Conservation (phyloP, 2,329 filamentous ascomycete species). For the Arthrocladium fulminans region DNA sequence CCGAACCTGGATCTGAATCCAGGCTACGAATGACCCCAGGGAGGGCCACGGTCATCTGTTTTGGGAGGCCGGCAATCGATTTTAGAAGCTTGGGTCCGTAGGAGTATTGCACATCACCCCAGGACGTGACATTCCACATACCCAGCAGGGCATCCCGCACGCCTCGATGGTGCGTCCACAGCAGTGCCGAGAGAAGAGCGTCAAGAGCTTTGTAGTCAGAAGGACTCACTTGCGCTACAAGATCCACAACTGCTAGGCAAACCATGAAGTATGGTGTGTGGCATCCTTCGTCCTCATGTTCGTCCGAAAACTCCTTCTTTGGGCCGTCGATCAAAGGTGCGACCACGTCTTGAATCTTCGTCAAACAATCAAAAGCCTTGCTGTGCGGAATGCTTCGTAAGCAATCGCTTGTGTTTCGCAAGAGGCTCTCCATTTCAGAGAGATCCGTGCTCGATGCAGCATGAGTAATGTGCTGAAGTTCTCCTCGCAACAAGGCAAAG, state of each 20-base stretch:
- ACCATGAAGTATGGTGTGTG: too few relatives aligned
- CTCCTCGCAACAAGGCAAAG: background rate
- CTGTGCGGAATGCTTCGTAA: background rate
- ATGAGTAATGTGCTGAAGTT: background rate
- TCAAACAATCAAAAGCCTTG: background rate
- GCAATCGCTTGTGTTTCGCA: background rate
- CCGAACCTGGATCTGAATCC: background rate
- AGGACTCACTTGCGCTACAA: slow-evolving; percentile 10
- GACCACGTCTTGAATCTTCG: background rate
- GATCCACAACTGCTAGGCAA: slow-evolving; percentile 2
- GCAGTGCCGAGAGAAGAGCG: slow-evolving; percentile 43
- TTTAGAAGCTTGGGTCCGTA: background rate
- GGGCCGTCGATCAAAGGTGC: background rate
- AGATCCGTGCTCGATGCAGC: background rate
- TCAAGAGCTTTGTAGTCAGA: slow-evolving; percentile 44
- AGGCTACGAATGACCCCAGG: background rate
- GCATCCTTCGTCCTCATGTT: too few relatives aligned
- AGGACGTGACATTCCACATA: slow-evolving; percentile 7
- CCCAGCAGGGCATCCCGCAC: slow-evolving; percentile 51
- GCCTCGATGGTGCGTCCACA: slow-evolving; percentile 45
- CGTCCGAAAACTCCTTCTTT: too few relatives aligned
- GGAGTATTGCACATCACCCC: background rate
- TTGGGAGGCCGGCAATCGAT: too few relatives aligned
- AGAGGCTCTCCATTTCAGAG: background rate
- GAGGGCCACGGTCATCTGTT: too few relatives aligned